phyloP scores from a whole-genome alignment of 306 rosid species.

The Begonia masoniana region DNA sequence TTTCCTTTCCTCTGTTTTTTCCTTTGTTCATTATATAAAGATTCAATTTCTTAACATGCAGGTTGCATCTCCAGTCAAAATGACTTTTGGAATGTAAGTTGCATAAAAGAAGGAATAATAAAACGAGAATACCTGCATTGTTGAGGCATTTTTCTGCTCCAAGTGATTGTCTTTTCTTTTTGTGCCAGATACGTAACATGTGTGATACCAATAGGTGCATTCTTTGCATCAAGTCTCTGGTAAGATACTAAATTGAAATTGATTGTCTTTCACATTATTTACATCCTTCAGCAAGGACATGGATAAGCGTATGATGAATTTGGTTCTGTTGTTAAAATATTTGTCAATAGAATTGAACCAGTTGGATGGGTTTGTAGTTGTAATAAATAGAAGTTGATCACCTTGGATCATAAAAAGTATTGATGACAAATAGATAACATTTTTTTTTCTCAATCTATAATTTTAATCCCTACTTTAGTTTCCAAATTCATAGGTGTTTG shows the following conservation, averaged over 20 bases:
- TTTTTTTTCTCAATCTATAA: no score
- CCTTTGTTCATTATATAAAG: background rate
- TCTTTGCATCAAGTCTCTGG: constrained; percentile 97
- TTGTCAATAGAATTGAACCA: no score
- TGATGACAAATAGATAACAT: no score
- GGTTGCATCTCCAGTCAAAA: constrained; percentile 88
- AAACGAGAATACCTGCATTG: background rate
- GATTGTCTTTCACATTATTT: background rate
- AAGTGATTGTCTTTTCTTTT: constrained; percentile 2
- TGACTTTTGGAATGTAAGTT: constrained; percentile 91
- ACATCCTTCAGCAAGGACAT: no score
- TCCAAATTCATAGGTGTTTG: no score
- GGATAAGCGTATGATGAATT: no score
- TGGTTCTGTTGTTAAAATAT: no score
- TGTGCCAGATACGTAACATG: constrained; percentile 81
- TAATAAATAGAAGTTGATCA: no score
- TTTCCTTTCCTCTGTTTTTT: background rate
- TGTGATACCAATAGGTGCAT: constrained; percentile 88
- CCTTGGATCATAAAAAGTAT: no score
- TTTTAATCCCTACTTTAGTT: no score
- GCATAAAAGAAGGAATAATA: background rate
- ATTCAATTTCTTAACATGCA: constrained; percentile 25
- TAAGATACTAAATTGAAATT: constrained; percentile 23
- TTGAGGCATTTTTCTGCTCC: constrained; percentile 3
- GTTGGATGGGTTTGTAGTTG: no score